Percentiles rank a stretch among this genome's conserved stretches.
Evolutionary conservation across 2,329 filamentous ascomycete genomes (phyloP).

Genomic region (Chaetomiaceae sp.): DNA sequence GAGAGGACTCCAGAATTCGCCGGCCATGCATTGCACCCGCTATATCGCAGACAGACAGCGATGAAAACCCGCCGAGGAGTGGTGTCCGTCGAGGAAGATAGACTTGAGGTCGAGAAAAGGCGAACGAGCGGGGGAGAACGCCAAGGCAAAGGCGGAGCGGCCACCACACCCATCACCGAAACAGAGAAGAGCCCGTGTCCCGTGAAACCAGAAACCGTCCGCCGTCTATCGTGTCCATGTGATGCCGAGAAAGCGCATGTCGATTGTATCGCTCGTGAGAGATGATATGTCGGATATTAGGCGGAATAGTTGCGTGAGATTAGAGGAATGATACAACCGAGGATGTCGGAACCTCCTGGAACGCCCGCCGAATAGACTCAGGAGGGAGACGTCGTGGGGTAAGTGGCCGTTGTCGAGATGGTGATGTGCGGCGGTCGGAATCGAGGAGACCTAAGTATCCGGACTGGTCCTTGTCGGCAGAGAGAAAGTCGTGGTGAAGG

Average conservation of each 20-base stretch:
- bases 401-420: not conserved
- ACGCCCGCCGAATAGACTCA: not conserved
- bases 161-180: not conserved
- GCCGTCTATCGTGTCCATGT: constrained; percentile 1
- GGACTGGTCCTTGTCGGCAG: constrained; percentile 1
- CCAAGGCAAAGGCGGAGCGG: not conserved
- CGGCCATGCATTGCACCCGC: not conserved
- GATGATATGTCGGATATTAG: constrained; percentile 6
- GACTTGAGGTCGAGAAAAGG: not conserved
- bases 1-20: not conserved
- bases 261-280: constrained; percentile 12
- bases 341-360: not conserved
- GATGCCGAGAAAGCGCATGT: constrained; percentile 1
- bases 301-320: constrained; percentile 10
- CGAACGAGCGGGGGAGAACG: not conserved
- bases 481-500: constrained; percentile 6
- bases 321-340: constrained; percentile 24
- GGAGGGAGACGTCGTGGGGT: not conserved
- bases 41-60: not conserved
- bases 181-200: not conserved
- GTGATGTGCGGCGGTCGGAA: not conserved
- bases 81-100: not conserved
- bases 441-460: not conserved
- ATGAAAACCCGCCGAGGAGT: not conserved
- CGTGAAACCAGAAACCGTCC: not conserved